phyloP scores from a whole-genome alignment of 2,329 filamentous ascomycete genomes.

The Penicillium hordei region DNA sequence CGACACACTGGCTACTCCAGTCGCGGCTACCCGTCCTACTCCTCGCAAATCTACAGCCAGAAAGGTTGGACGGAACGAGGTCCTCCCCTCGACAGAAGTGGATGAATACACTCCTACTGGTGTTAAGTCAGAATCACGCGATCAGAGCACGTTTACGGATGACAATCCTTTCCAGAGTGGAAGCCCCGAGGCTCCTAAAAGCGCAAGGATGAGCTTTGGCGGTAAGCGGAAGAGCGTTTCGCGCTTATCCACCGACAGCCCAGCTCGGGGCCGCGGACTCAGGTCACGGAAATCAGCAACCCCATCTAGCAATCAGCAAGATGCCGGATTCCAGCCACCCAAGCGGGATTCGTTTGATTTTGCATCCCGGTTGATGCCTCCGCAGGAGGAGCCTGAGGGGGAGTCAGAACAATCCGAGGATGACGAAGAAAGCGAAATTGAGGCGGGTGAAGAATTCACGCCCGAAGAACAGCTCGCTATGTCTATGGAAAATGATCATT shows the following conservation, averaged over 20 bases:
- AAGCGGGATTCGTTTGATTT: constrained; percentile 61
- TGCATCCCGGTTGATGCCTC: constrained; percentile 45
- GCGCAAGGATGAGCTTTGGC: constrained; percentile 29
- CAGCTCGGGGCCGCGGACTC: constrained; percentile 25
- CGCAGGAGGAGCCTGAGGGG: constrained; percentile 38
- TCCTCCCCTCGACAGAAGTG: constrained; percentile 39
- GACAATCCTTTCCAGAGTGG: constrained; percentile 95
- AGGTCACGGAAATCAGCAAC: constrained; percentile 36
- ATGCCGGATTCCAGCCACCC: constrained; percentile 55
- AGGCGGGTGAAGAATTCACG: constrained; percentile 84
- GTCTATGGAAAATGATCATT: constrained; percentile 68
- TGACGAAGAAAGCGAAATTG: constrained; percentile 60
- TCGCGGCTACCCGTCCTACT: constrained; percentile 34
- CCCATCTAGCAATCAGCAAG: constrained; percentile 45
- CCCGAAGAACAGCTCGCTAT: constrained; percentile 84
- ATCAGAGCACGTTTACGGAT: constrained; percentile 72
- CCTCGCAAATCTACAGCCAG: constrained; percentile 49
- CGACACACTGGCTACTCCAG: constrained; percentile 34
- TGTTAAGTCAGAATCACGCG: constrained; percentile 47
- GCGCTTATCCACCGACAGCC: constrained; percentile 40
- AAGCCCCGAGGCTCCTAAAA: constrained; percentile 54
- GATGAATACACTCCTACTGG: constrained; percentile 37
- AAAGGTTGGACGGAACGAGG: constrained; percentile 53
- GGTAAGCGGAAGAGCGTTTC: constrained; percentile 55
- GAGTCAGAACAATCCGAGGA: constrained; percentile 43